Percentiles rank a stretch among this genome's conserved stretches.
These are phyloP conservation scores for Biscutella auriculata DNA, from an alignment of 441 rosid genomes.

Conservation along the genomic window DNA sequence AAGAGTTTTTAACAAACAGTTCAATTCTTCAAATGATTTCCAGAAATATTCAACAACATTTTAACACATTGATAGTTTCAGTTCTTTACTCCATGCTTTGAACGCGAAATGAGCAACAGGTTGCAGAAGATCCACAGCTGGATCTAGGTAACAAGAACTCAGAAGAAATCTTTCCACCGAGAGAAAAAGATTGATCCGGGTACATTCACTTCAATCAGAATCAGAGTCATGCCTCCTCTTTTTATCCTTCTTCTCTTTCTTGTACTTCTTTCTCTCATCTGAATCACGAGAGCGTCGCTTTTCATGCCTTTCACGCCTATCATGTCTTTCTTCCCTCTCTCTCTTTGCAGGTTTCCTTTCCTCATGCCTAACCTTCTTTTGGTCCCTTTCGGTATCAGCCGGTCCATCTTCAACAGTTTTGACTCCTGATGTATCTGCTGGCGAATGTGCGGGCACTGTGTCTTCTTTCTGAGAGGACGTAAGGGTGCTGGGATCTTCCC, in stretches of 20 bases:
- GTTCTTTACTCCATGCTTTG: no score
- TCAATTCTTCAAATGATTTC: no score
- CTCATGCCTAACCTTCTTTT: slow-evolving; percentile 46
- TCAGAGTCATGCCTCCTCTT: slow-evolving; percentile 43
- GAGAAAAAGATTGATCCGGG: neutral
- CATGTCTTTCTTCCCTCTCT: slow-evolving; percentile 37
- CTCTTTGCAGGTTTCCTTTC: slow-evolving; percentile 44
- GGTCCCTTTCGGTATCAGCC: slow-evolving; percentile 25
- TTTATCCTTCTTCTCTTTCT: slow-evolving; percentile 26
- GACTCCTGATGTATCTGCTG: slow-evolving; percentile 16
- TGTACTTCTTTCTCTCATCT: slow-evolving; percentile 41
- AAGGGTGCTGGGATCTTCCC: slow-evolving; percentile 81
- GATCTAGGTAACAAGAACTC: neutral
- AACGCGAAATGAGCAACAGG: no score
- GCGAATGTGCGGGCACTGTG: neutral
- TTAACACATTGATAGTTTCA: no score
- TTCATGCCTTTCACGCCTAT: slow-evolving; percentile 42
- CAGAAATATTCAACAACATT: no score
- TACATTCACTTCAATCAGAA: slow-evolving; percentile 10
- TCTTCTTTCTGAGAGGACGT: slow-evolving; percentile 28
- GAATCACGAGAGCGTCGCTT: slow-evolving; percentile 35
- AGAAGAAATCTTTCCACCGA: neutral
- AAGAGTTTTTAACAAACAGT: no score
- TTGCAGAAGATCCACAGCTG: neutral
- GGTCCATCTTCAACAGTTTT: slow-evolving; percentile 30